These are phyloP conservation scores for Paecilomyces formosus DNA, from an alignment of 2,329 filamentous ascomycete genomes.

Conservation along the genomic window DNA sequence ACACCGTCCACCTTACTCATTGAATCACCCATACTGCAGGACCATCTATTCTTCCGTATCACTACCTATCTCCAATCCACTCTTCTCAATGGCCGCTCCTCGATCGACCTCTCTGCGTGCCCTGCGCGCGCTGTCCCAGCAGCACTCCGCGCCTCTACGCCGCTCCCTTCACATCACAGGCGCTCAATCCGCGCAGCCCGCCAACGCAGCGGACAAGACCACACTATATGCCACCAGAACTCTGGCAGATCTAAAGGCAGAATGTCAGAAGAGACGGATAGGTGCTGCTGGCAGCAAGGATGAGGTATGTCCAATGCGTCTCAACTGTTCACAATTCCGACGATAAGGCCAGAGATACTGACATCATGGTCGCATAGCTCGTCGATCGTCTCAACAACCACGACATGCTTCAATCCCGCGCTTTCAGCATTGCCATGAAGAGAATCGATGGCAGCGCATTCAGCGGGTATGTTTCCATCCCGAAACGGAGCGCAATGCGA, in stretches of 20 bases:
- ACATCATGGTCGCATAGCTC: conserved; percentile 29
- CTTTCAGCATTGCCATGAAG: conserved; percentile 48
- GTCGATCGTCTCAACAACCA: conserved; percentile 47
- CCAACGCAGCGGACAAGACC: conserved; percentile 44
- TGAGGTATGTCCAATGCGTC: conserved; percentile 33
- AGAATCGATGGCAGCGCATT: conserved; percentile 38
- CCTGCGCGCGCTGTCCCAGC: conserved; percentile 35
- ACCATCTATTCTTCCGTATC: background rate
- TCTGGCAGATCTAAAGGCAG: conserved; percentile 43
- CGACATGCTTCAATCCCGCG: conserved; percentile 45
- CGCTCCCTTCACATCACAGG: conserved; percentile 56
- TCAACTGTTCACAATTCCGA: background rate
- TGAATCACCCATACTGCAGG: conserved; percentile 2
- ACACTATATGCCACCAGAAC: conserved; percentile 45
- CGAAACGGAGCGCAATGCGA: conserved; percentile 10
- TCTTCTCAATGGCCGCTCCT: conserved; percentile 33
- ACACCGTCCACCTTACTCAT: conserved; percentile 3
- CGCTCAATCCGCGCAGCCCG: conserved; percentile 46
- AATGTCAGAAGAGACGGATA: conserved; percentile 45
- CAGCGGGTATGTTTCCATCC: conserved; percentile 23
- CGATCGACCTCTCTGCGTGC: conserved; percentile 39
- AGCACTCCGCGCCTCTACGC: conserved; percentile 25
- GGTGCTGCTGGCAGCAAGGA: conserved; percentile 40
- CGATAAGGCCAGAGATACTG: background rate
- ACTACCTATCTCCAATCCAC: background rate